Conservation (phyloP, 2,329 filamentous ascomycete species). For the Fusarium incarnatum region DNA sequence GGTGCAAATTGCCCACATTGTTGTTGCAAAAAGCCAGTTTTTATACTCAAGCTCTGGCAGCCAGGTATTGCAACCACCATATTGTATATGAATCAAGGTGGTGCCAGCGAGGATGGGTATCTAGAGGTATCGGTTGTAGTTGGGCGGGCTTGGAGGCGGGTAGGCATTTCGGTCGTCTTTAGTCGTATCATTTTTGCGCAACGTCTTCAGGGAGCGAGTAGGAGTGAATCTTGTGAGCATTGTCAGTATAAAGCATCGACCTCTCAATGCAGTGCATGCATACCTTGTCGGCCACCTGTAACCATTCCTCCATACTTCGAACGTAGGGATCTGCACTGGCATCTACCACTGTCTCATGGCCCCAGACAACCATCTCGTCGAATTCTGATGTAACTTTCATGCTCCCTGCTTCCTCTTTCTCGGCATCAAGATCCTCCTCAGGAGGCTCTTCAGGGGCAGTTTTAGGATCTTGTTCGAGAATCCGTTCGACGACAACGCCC, state of each 20-base stretch:
- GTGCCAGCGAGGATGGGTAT: background rate
- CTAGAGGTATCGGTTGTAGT: background rate
- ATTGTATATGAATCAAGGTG: background rate
- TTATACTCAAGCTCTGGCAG: background rate
- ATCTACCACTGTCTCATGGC: conserved; percentile 76
- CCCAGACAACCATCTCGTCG: conserved; percentile 84
- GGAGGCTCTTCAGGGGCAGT: conserved; percentile 53
- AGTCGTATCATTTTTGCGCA: background rate
- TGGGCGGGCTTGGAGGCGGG: background rate
- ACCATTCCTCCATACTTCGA: conserved; percentile 83
- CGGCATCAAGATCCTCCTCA: conserved; percentile 57
- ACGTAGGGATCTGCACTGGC: conserved; percentile 75
- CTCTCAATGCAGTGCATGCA: conserved; percentile 35
- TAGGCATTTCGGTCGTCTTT: background rate
- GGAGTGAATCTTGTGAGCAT: conserved; percentile 41
- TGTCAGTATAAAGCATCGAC: conserved; percentile 9
- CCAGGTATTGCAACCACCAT: background rate
- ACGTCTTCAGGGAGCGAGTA: conserved; percentile 22
- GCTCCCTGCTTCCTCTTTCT: conserved; percentile 58
- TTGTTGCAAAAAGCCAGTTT: background rate
- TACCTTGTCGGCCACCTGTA: conserved; percentile 77
- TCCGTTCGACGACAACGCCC: conserved; percentile 67
- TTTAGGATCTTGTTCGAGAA: conserved; percentile 50
- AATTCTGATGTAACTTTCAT: conserved; percentile 76
- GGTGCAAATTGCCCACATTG: background rate